Evolutionary conservation across 176 grass and related monocot genomes (phyloP).

Genomic region (Ananas comosus): DNA sequence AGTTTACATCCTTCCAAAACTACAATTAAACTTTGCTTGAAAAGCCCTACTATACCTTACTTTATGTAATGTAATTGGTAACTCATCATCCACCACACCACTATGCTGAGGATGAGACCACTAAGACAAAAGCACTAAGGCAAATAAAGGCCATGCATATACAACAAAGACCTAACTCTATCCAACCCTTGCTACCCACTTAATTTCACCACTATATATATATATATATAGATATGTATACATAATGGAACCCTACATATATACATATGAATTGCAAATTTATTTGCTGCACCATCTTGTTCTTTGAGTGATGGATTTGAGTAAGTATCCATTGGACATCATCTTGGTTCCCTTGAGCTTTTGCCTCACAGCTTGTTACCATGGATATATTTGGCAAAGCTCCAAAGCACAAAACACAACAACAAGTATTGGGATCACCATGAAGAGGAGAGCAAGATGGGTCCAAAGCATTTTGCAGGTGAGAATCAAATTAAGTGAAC

Average conservation of each 20-base stretch:
- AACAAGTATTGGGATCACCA: not conserved
- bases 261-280: no score
- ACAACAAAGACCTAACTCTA: not conserved
- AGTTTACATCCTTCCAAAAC: no score
- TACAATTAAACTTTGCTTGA: no score
- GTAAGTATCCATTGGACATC: slow-evolving; percentile 31
- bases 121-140: not conserved
- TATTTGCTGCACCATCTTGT: no score
- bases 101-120: not conserved
- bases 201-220: not conserved
- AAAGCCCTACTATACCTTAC: no score
- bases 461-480: slow-evolving; percentile 26
- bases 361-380: slow-evolving; percentile 30
- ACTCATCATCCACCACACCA: no score
- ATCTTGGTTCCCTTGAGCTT: slow-evolving; percentile 31
- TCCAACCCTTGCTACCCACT: not conserved
- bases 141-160: not conserved
- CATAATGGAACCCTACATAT: no score
- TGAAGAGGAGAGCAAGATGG: slow-evolving; percentile 16
- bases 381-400: slow-evolving; percentile 22
- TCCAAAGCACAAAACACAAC: slow-evolving; percentile 15
- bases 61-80: no score
- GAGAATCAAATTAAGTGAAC: slow-evolving; percentile 1
- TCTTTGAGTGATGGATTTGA: slow-evolving; percentile 15
- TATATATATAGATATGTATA: not conserved